Conservation (phyloP, 2,329 filamentous ascomycete species). For the Penicillium capsulatum region DNA sequence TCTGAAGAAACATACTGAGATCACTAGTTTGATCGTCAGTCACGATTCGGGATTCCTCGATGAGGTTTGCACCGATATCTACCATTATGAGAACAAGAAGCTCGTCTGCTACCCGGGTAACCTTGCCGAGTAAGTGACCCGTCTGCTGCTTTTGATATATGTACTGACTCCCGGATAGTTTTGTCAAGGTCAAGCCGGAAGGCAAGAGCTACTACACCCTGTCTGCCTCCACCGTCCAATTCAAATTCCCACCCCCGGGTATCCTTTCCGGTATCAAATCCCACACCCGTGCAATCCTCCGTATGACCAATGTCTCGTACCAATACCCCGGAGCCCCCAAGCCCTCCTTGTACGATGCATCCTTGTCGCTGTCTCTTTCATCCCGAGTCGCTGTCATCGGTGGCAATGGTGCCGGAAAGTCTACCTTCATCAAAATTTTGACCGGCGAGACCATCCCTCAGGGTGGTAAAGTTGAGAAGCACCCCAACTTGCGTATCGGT, state of each 20-base stretch:
- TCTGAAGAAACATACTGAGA: constrained; percentile 90
- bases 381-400: constrained; percentile 95
- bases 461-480: constrained; percentile 87
- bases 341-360: constrained; percentile 80
- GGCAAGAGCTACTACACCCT: constrained; percentile 98
- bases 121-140: constrained; percentile 35
- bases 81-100: constrained; percentile 99
- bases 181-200: constrained; percentile 86
- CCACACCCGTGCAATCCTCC: constrained; percentile 84
- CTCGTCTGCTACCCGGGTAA: constrained; percentile 56
- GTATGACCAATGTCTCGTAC: constrained; percentile 87
- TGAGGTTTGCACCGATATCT: constrained; percentile 96
- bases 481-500: constrained; percentile 95
- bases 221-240: constrained; percentile 80
- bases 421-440: constrained; percentile 93
- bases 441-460: constrained; percentile 88
- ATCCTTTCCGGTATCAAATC: constrained; percentile 96
- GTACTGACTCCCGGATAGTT: constrained; percentile 37
- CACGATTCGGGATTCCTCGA: constrained; percentile 98
- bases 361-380: constrained; percentile 81
- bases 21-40: constrained; percentile 94
- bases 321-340: constrained; percentile 88
- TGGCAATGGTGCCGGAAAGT: constrained; percentile 96
- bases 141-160: background rate
- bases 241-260: constrained; percentile 96